Percentiles rank a stretch among this genome's conserved stretches.
Conservation (phyloP, 306 rosid genomes). For the Ceratonia siliqua region DNA sequence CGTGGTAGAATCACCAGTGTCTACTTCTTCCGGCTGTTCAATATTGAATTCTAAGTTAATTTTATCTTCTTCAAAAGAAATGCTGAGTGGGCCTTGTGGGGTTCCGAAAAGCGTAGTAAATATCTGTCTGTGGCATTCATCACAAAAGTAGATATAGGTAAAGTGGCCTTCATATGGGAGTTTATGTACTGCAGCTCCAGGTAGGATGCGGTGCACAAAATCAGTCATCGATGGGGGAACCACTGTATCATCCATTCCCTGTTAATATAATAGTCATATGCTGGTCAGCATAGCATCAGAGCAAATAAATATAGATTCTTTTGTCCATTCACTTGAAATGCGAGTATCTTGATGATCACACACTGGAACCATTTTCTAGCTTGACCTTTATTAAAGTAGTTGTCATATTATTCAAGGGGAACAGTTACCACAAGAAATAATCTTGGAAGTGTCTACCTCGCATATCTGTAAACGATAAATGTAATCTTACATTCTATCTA, state of each 20-base stretch:
- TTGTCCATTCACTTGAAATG: not conserved
- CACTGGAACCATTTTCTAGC: not conserved
- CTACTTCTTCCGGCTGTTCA: conserved; percentile 42
- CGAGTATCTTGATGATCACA: conserved; percentile 5
- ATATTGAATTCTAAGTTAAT: conserved; percentile 33
- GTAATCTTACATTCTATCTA: not conserved
- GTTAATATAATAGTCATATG: conserved; percentile 27
- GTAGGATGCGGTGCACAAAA: conserved; percentile 88
- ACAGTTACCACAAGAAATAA: not conserved
- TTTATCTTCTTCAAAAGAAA: conserved; percentile 38
- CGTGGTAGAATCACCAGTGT: conserved; percentile 34
- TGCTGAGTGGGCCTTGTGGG: conserved; percentile 82
- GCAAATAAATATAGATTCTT: not conserved
- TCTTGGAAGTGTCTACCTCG: conserved; percentile 1
- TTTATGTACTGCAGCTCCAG: conserved; percentile 95
- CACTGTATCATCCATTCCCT: conserved; percentile 97
- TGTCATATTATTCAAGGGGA: conserved; percentile 6
- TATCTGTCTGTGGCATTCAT: conserved; percentile 96
- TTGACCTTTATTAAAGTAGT: not conserved
- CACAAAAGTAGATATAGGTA: conserved; percentile 86
- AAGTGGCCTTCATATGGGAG: conserved; percentile 98
- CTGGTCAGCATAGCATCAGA: conserved; percentile 24
- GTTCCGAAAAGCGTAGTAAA: conserved; percentile 92
- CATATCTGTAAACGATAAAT: conserved; percentile 11
- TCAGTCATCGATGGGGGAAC: conserved; percentile 95